Evolutionary conservation across 495 filamentous ascomycete genomes (phyloP).

Genomic region (Neurospora sp.): DNA sequence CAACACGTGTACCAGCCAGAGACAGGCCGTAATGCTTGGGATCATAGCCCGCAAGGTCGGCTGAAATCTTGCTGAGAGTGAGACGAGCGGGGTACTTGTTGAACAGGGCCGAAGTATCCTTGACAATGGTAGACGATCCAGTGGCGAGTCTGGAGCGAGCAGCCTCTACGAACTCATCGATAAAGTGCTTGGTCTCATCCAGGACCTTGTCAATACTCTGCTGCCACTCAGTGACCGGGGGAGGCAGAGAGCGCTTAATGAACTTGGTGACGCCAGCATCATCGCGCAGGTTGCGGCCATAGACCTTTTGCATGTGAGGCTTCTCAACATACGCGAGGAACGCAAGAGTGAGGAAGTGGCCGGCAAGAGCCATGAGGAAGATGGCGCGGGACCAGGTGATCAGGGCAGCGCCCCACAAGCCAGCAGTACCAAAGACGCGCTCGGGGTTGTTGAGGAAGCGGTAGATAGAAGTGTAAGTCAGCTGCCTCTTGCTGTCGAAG

Average conservation of each 20-base stretch:
- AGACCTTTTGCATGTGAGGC: conserved; percentile 97
- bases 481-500: conserved; percentile 75
- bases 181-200: conserved; percentile 70
- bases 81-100: conserved; percentile 82
- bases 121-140: conserved; percentile 76
- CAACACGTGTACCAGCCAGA: conserved; percentile 55
- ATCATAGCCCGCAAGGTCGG: conserved; percentile 76
- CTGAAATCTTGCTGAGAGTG: conserved; percentile 70
- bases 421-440: conserved; percentile 83
- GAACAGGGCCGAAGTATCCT: conserved; percentile 81
- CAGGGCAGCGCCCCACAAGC: conserved; percentile 90
- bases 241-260: conserved; percentile 76
- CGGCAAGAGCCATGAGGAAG: conserved; percentile 73
- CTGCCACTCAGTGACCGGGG: conserved; percentile 60
- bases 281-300: conserved; percentile 70
- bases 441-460: conserved; percentile 97
- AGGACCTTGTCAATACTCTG: conserved; percentile 81
- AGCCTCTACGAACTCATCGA: conserved; percentile 82
- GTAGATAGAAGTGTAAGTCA: conserved; percentile 96
- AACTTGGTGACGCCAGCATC: conserved; percentile 89
- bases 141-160: conserved; percentile 82
- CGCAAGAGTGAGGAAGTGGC: conserved; percentile 70
- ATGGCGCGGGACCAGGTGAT: conserved; percentile 81
- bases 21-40: conserved; percentile 70
- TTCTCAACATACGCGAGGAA: conserved; percentile 94